Evolutionary conservation across 1,284 basidiomycete species (phyloP).

Genomic region (Xanthoconium separans): DNA sequence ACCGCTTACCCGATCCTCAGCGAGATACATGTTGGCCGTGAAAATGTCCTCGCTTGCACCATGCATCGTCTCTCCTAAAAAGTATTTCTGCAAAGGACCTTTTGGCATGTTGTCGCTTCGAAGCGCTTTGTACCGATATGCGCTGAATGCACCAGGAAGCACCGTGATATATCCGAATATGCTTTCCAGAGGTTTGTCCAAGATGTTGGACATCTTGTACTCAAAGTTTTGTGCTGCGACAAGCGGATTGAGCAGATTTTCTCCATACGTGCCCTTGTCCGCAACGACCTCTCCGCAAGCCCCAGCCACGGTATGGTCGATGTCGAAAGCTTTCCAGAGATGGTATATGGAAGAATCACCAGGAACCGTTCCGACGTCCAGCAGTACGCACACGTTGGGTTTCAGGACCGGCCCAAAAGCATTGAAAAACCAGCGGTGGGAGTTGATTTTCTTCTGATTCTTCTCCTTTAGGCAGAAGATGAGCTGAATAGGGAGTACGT

Average conservation of each 20-base stretch:
- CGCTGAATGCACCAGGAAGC: slow-evolving; percentile 91
- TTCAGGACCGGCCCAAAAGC: slow-evolving; percentile 76
- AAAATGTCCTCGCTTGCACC: slow-evolving; percentile 87
- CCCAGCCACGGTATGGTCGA: slow-evolving; percentile 93
- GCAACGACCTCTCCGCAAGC: slow-evolving; percentile 96
- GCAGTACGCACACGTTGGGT: slow-evolving; percentile 90
- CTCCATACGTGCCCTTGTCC: slow-evolving; percentile 80
- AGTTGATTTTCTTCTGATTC: slow-evolving; percentile 93
- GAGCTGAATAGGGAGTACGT: slow-evolving; percentile 85
- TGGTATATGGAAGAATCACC: slow-evolving; percentile 92
- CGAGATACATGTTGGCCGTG: slow-evolving; percentile 94
- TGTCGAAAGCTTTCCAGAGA: slow-evolving; percentile 96
- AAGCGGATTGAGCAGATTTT: slow-evolving; percentile 79
- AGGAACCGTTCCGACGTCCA: slow-evolving; percentile 95
- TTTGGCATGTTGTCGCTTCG: slow-evolving; percentile 81
- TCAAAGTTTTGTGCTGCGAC: slow-evolving; percentile 96
- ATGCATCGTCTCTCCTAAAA: slow-evolving; percentile 92
- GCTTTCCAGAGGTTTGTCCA: slow-evolving; percentile 86
- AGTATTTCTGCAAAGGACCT: slow-evolving; percentile 92
- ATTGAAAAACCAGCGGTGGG: slow-evolving; percentile 93
- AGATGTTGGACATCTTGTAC: slow-evolving; percentile 95
- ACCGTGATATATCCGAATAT: slow-evolving; percentile 94
- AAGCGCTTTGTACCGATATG: slow-evolving; percentile 88
- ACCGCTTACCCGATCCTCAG: slow-evolving; percentile 73
- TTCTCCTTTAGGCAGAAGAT: slow-evolving; percentile 95